Conservation (phyloP, 1,284 basidiomycete genomes). For the Veloboletus limbatus region DNA sequence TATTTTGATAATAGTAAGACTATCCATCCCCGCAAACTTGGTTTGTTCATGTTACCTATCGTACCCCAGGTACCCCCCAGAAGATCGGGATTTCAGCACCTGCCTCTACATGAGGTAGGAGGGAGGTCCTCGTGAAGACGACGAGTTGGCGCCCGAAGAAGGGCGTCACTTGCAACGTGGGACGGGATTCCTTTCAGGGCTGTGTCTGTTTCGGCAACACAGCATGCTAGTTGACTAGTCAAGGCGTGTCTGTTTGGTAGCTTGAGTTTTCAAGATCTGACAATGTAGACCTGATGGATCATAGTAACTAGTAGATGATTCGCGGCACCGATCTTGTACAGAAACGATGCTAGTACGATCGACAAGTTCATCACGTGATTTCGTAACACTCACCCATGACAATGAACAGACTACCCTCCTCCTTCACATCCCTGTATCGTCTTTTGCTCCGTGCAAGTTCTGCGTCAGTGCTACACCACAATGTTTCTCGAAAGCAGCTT, state of each 20-base stretch:
- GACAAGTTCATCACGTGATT: slow-evolving; percentile 14
- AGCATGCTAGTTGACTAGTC: too few relatives aligned
- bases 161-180: slow-evolving; percentile 12
- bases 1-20: slow-evolving; percentile 22
- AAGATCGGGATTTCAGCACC: slow-evolving; percentile 7
- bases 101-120: slow-evolving; percentile 19
- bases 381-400: too few relatives aligned
- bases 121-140: slow-evolving; percentile 14
- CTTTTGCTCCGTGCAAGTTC: slow-evolving; percentile 57
- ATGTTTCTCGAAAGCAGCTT: slow-evolving; percentile 41
- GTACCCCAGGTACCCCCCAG: slow-evolving; percentile 26
- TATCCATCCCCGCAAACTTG: background rate
- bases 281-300: too few relatives aligned
- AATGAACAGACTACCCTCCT: slow-evolving; percentile 40
- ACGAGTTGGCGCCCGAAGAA: slow-evolving; percentile 5
- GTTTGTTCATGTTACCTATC: slow-evolving; percentile 11
- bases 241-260: slow-evolving; percentile 11
- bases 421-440: slow-evolving; percentile 61
- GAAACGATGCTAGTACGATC: too few relatives aligned
- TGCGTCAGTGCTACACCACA: slow-evolving; percentile 61
- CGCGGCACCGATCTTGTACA: too few relatives aligned
- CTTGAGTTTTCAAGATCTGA: too few relatives aligned
- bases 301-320: too few relatives aligned
- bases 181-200: slow-evolving; percentile 8
- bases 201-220: slow-evolving; percentile 4